These are phyloP conservation scores for Backusella australiensis DNA, from an alignment of 192 early-diverging fungal genomes.

Conservation along the genomic window DNA sequence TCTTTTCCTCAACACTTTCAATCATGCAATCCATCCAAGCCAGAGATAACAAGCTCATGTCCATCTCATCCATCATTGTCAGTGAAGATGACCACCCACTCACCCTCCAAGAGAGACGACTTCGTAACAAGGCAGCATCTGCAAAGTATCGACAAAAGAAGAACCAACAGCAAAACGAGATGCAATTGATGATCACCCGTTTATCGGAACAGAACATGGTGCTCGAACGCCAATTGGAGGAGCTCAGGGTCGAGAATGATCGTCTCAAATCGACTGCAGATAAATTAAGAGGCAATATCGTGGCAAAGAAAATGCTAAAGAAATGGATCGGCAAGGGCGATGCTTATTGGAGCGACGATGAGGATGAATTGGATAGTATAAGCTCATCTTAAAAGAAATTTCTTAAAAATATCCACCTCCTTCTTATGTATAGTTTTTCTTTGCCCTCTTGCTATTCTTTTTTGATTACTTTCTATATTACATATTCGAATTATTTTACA, in stretches of 20 bases:
- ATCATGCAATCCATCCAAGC: constrained; percentile 7
- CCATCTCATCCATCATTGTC: constrained; percentile 25
- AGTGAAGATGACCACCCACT: constrained; percentile 25
- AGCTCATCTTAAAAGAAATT: not conserved
- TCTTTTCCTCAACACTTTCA: not conserved
- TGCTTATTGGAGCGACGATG: not conserved
- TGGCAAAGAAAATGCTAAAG: constrained; percentile 57
- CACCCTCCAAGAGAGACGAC: constrained; percentile 46
- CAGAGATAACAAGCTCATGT: constrained; percentile 21
- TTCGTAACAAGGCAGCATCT: constrained; percentile 59
- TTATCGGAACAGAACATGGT: constrained; percentile 46
- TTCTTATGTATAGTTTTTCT: not conserved
- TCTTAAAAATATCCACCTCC: not conserved
- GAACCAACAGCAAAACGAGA: constrained; percentile 56
- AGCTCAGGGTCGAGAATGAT: constrained; percentile 46
- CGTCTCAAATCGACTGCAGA: constrained; percentile 44
- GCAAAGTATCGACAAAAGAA: constrained; percentile 63
- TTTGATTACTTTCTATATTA: too few relatives aligned
- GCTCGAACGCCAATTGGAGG: constrained; percentile 44
- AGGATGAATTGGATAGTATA: constrained; percentile 20
- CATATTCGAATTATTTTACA: too few relatives aligned
- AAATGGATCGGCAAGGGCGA: constrained; percentile 31
- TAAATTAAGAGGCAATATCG: constrained; percentile 48
- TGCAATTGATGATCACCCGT: constrained; percentile 44
- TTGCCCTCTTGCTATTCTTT: not conserved